These are phyloP conservation scores for Saccharomyces eubayanus DNA, from an alignment of 805 yeast species.

Conservation along the genomic window DNA sequence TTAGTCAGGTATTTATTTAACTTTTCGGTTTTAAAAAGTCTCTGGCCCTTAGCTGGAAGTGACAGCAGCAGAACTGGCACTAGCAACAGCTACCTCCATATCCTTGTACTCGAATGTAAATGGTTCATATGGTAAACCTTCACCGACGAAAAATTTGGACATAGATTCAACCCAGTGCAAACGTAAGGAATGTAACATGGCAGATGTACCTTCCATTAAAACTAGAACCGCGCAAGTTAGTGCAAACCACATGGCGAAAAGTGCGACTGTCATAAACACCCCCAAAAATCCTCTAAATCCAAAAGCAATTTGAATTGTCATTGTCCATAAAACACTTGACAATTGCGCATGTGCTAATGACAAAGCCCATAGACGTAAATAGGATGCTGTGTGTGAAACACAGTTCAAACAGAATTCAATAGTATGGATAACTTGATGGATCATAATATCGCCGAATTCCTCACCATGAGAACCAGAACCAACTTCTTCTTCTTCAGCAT, in stretches of 20 bases:
- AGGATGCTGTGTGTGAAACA: slow-evolving; percentile 74
- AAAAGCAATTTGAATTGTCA: slow-evolving; percentile 62
- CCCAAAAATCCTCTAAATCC: slow-evolving; percentile 47
- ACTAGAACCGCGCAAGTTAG: slow-evolving; percentile 62
- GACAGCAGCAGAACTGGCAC: background rate
- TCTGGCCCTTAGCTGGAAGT: background rate
- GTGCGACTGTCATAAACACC: slow-evolving; percentile 46
- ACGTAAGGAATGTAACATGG: slow-evolving; percentile 70
- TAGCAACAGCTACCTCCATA: slow-evolving; percentile 12
- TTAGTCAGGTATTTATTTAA: background rate
- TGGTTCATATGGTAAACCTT: slow-evolving; percentile 61
- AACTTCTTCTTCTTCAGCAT: slow-evolving; percentile 35
- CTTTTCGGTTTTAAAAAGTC: background rate
- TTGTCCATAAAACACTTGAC: slow-evolving; percentile 64
- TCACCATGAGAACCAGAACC: slow-evolving; percentile 37
- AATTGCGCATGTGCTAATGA: slow-evolving; percentile 76
- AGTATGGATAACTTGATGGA: slow-evolving; percentile 74
- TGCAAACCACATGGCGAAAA: slow-evolving; percentile 70
- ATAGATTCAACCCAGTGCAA: slow-evolving; percentile 78
- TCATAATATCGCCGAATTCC: slow-evolving; percentile 60
- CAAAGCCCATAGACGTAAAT: slow-evolving; percentile 69
- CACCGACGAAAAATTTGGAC: slow-evolving; percentile 75
- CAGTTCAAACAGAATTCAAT: slow-evolving; percentile 74
- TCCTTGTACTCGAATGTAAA: slow-evolving; percentile 37
- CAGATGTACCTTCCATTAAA: slow-evolving; percentile 78